Base-by-base conservation (phyloP, 441 rosid species). In the Gossypium trilobum region DNA sequence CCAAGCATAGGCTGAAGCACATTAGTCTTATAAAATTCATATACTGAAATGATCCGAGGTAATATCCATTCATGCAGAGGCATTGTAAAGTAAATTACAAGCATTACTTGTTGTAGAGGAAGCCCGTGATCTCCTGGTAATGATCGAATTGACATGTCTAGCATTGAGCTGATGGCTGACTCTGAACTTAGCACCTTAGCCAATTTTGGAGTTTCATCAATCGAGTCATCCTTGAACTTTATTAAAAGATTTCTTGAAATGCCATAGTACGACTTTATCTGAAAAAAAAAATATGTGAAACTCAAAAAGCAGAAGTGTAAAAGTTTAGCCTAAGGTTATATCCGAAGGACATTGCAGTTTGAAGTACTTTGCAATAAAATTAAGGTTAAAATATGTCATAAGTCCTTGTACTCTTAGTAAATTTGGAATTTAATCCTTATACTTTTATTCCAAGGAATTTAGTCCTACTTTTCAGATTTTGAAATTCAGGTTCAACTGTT, bases 51-150 rank as follows among this genome's bases (percentile, higher is more conserved):
- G 22, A 66, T 14, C 56, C 8, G 4, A 46, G 23, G 31, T 13
- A 10, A 39, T 10, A 22, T 62, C 72, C 54, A 75, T 72, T 50
- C 69, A 27, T 59, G 10, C 57, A 74, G 14, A 57, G 14, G 56
- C 68, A 57, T 27, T 9, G 13, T 39, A 42, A 27, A 58, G 33
- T 22, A 42, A 39, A 68, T 64, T 27, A 72, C 42, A 79, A 52
- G 67, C 52, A 70, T 39, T 89, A 94, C 99, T 96, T 94, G 97
- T 70, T 89, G 97, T 59, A 92, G 76, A 68, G 99, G 99, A 78
- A 94, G 97, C 50, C 93, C 92, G 4, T 94, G 99, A 85, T 90
- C 97, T 79, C 99, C 99, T 0, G 97, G 89, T 74, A 94, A 68
- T 66, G 78, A 33, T 63, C 97, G 95, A 80, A 90, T 87, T 51